phyloP scores from a whole-genome alignment of 2,329 filamentous ascomycete genomes.

The Colletotrichum tabaci region DNA sequence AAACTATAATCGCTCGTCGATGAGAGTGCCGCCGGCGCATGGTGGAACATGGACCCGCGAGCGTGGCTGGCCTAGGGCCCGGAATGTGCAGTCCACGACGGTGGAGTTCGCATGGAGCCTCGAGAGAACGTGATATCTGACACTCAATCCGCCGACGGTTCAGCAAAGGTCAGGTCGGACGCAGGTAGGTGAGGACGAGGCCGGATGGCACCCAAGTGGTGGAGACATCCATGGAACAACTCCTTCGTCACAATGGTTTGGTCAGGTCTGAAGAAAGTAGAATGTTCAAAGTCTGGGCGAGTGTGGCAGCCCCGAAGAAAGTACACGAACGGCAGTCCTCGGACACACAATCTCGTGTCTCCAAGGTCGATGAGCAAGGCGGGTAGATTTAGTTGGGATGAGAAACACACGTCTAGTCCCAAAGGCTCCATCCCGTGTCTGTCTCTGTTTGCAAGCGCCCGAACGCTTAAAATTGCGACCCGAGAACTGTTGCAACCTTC shows the following conservation, averaged over 20 bases:
- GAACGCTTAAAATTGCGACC: constrained; percentile 6
- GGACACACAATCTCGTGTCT: neutral
- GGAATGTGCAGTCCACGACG: constrained; percentile 16
- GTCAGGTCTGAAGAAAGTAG: neutral
- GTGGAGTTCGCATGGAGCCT: constrained; percentile 13
- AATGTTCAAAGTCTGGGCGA: neutral
- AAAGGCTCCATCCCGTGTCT: neutral
- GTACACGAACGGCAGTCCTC: neutral
- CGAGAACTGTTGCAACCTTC: neutral
- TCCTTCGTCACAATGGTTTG: too few relatives aligned
- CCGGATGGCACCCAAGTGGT: neutral
- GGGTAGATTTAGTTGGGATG: neutral
- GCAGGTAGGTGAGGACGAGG: neutral
- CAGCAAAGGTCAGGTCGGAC: too few relatives aligned
- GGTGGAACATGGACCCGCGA: constrained; percentile 9
- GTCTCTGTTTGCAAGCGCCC: constrained; percentile 15
- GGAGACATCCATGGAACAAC: neutral
- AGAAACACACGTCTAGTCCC: neutral
- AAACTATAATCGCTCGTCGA: constrained; percentile 30
- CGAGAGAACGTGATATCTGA: neutral
- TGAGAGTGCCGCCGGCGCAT: neutral
- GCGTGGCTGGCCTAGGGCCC: constrained; percentile 7
- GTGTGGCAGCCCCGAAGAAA: neutral
- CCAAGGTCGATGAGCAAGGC: neutral
- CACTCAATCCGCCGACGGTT: neutral